phyloP scores from a whole-genome alignment of 306 rosid species.

The Morella rubra region DNA sequence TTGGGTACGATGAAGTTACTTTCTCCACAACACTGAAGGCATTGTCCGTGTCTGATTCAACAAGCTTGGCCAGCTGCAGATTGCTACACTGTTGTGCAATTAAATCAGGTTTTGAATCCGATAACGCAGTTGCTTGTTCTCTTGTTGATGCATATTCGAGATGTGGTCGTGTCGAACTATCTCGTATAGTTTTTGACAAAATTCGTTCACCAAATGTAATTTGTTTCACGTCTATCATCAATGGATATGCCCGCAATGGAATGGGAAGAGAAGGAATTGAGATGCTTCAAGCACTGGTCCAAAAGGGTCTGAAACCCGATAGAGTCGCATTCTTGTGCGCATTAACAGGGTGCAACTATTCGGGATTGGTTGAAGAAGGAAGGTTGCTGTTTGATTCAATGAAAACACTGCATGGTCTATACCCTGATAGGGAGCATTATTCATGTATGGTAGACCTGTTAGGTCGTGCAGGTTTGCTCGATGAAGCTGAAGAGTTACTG shows the following conservation, averaged over 20 bases:
- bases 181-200: conserved; percentile 50
- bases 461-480: conserved; percentile 69
- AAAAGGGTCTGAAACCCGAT: conserved; percentile 68
- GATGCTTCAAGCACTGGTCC: conserved; percentile 55
- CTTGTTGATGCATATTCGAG: conserved; percentile 74
- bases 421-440: conserved; percentile 63
- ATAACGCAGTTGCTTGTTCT: conserved; percentile 61
- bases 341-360: conserved; percentile 68
- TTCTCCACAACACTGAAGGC: conserved; percentile 71
- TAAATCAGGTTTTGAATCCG: conserved; percentile 65
- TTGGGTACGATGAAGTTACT: conserved; percentile 66
- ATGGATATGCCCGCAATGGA: conserved; percentile 75
- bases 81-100: conserved; percentile 62
- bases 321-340: conserved; percentile 70
- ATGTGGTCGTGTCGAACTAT: conserved; percentile 57
- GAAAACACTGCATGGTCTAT: conserved; percentile 47
- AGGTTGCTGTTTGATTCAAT: conserved; percentile 56
- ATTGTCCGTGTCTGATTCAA: conserved; percentile 48
- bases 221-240: conserved; percentile 81
- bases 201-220: conserved; percentile 57
- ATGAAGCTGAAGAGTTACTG: conserved; percentile 71
- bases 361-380: conserved; percentile 71
- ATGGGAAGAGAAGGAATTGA: conserved; percentile 67
- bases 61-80: conserved; percentile 47
- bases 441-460: conserved; percentile 85